phyloP scores from a whole-genome alignment of 202 grass and related monocot species.

The Panicum virgatum region DNA sequence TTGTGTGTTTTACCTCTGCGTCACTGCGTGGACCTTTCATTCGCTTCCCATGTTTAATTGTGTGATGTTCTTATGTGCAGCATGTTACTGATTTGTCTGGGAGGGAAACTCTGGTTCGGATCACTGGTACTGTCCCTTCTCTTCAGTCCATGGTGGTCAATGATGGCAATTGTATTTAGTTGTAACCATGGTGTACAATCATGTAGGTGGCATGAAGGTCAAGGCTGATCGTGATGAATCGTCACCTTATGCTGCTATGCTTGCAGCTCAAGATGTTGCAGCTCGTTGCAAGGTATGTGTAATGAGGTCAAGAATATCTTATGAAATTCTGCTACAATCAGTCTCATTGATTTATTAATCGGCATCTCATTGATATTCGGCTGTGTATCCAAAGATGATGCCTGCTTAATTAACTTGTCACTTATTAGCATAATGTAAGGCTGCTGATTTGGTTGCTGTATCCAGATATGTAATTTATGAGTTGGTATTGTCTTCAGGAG shows the following conservation, averaged over 20 bases:
- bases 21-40: not conserved
- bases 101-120: conserved; percentile 83
- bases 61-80: conserved; percentile 36
- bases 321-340: not conserved
- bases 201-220: conserved; percentile 86
- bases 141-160: not conserved
- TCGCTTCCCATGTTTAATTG: not conserved
- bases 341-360: not conserved
- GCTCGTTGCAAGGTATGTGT: conserved; percentile 64
- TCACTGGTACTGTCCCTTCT: conserved; percentile 49
- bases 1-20: not conserved
- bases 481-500: conserved; percentile 39
- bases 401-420: not conserved
- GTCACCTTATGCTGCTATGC: conserved; percentile 83
- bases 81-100: conserved; percentile 85
- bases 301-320: not conserved
- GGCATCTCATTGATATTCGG: not conserved
- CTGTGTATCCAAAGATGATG: not conserved
- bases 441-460: not conserved
- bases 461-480: not conserved
- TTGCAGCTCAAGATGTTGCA: conserved; percentile 89
- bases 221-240: conserved; percentile 96
- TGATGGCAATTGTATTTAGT: not conserved
- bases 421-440: no score
- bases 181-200: not conserved